A percentile compares a stretch with the other conserved stretches of the same genome.
Evolutionary conservation across 306 rosid genomes (phyloP).

Genomic region (Prosopis cineraria): DNA sequence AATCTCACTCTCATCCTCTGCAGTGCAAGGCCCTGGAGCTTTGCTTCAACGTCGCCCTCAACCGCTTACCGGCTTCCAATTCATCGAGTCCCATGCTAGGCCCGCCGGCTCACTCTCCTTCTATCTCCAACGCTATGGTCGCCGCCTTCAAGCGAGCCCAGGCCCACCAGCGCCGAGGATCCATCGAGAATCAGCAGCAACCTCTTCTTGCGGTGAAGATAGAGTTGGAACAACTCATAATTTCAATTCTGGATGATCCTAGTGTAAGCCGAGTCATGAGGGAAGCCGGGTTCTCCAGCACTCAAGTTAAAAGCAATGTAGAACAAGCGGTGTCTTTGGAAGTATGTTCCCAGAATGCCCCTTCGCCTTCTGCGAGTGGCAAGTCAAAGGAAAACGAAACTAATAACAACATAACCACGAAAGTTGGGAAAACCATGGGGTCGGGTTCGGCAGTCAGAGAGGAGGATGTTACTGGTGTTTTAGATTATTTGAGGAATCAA

Average conservation of each 20-base stretch:
- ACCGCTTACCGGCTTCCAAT: constrained; percentile 83
- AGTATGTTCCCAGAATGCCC: constrained; percentile 57
- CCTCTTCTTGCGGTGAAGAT: constrained; percentile 84
- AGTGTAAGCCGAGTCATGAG: constrained; percentile 97
- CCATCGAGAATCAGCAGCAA: constrained; percentile 93
- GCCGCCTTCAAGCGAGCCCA: constrained; percentile 98
- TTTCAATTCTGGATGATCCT: constrained; percentile 93
- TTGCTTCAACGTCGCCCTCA: constrained; percentile 94
- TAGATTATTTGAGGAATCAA: constrained; percentile 55
- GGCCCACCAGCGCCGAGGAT: constrained; percentile 96
- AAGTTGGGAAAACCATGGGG: constrained; percentile 30
- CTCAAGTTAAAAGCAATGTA: constrained; percentile 90
- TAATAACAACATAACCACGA: not conserved
- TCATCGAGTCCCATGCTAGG: constrained; percentile 69
- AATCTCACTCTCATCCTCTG: constrained; percentile 92
- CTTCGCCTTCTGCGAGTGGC: constrained; percentile 30
- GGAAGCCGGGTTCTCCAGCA: constrained; percentile 87
- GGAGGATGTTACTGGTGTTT: constrained; percentile 62
- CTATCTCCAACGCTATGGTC: constrained; percentile 90
- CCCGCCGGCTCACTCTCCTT: constrained; percentile 50
- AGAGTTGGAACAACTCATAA: constrained; percentile 85
- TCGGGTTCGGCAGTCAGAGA: constrained; percentile 45
- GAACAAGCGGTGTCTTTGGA: constrained; percentile 88
- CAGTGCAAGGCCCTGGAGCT: constrained; percentile 98
- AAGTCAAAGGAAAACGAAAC: constrained; percentile 54